Evolutionary conservation across 164 flowering plant species (phyloP).

Genomic region (Vitis amurensis): DNA sequence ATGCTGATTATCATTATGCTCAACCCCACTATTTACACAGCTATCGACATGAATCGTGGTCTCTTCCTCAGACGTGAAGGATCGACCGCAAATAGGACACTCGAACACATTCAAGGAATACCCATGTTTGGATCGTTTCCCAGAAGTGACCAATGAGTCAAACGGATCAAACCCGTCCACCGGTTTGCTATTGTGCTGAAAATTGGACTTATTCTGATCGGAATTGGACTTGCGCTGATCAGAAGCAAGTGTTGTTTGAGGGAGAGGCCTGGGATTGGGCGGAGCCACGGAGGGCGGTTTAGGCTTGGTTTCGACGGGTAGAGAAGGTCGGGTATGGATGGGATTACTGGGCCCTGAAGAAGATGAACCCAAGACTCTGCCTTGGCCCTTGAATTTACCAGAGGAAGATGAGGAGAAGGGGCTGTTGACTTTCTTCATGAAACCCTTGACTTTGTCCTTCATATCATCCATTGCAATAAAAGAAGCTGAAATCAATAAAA

Average conservation of each 20-base stretch:
- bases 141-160: slow-evolving; percentile 59
- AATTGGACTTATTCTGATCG: slow-evolving; percentile 10
- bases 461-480: slow-evolving; percentile 60
- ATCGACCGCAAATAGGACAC: slow-evolving; percentile 70
- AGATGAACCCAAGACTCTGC: slow-evolving; percentile 74
- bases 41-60: slow-evolving; percentile 67
- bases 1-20: slow-evolving; percentile 1
- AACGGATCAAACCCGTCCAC: slow-evolving; percentile 71
- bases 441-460: slow-evolving; percentile 82
- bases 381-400: slow-evolving; percentile 89
- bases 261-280: slow-evolving; percentile 13
- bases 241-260: neutral
- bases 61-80: slow-evolving; percentile 66
- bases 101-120: slow-evolving; percentile 54
- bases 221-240: neutral
- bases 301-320: slow-evolving; percentile 7
- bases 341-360: slow-evolving; percentile 44
- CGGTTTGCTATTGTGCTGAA: slow-evolving; percentile 14
- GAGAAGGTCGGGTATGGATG: slow-evolving; percentile 18
- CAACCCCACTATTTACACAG: slow-evolving; percentile 39
- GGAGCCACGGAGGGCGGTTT: slow-evolving; percentile 7
- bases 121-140: slow-evolving; percentile 56
- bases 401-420: slow-evolving; percentile 68
- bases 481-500: neutral
- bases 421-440: slow-evolving; percentile 84